Percentiles rank a stretch among this genome's conserved stretches.
Evolutionary conservation across 2,329 filamentous ascomycete genomes (phyloP).

Genomic region (Hymenoscyphus linearis): DNA sequence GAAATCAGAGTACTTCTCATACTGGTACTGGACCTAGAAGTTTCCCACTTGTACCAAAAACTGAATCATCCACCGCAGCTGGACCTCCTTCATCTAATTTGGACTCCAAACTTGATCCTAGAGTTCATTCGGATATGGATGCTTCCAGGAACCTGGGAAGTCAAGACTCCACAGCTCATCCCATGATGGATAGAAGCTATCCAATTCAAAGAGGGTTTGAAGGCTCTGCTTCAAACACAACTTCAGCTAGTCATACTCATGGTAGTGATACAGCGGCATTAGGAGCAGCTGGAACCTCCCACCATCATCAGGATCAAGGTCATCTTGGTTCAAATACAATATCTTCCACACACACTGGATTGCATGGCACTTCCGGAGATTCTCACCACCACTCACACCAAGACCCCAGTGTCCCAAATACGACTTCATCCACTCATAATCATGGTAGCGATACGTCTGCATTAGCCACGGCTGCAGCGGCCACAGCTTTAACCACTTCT

Average conservation of each 20-base stretch:
- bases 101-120: constrained; percentile 46
- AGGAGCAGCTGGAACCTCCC: background rate
- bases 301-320: background rate
- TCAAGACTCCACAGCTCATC: background rate
- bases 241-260: background rate
- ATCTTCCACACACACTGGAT: background rate
- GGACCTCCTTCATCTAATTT: constrained; percentile 33
- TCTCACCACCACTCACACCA: background rate
- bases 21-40: background rate
- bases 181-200: background rate
- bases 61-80: constrained; percentile 28
- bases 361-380: background rate
- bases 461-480: constrained; percentile 11
- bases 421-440: constrained; percentile 9
- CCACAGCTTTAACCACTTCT: constrained; percentile 7
- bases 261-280: background rate
- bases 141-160: constrained; percentile 44
- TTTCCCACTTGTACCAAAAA: background rate
- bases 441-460: constrained; percentile 13
- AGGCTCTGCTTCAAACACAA: background rate
- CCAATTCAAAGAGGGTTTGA: background rate
- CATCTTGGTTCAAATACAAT: background rate
- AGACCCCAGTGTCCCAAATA: background rate
- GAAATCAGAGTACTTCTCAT: background rate
- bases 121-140: constrained; percentile 48